Conservation (phyloP, 257 asterid genomes). For the Salvia hispanica region DNA sequence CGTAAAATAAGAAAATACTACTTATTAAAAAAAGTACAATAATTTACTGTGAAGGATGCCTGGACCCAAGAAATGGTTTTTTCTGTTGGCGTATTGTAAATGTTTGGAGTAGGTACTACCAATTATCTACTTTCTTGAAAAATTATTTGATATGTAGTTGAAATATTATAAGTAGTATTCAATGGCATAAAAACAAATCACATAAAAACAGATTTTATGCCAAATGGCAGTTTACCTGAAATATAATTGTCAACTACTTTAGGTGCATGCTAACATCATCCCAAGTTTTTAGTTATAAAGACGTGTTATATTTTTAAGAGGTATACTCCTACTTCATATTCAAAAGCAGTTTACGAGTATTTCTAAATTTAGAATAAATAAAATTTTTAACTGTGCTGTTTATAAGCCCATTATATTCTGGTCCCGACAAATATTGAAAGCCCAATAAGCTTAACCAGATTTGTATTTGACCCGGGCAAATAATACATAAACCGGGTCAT, state of each 20-base stretch:
- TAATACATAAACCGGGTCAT: background rate
- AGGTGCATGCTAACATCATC: constrained; percentile 23
- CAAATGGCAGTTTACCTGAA: constrained; percentile 22
- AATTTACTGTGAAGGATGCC: too few relatives aligned
- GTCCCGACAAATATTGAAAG: background rate
- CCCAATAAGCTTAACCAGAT: background rate
- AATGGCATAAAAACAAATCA: too few relatives aligned
- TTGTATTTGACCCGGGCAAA: background rate
- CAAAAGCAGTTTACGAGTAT: too few relatives aligned
- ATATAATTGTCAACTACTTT: constrained; percentile 23
- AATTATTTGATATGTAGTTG: background rate
- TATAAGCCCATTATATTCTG: background rate
- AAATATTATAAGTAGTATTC: background rate
- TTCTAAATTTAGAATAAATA: too few relatives aligned
- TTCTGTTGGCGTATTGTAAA: background rate
- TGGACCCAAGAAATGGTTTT: too few relatives aligned
- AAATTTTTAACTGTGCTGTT: too few relatives aligned
- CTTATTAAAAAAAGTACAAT: too few relatives aligned
- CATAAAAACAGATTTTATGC: too few relatives aligned
- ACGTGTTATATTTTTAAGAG: too few relatives aligned
- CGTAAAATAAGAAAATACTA: too few relatives aligned
- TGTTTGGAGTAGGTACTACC: background rate
- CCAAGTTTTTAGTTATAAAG: background rate
- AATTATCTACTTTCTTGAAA: background rate
- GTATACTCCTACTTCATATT: too few relatives aligned